Evolutionary conservation across 1,139 yeast genomes (phyloP), one percentile per base, ranked within the genome.

Genomic region (Suhomyces panamericanus): DNA sequence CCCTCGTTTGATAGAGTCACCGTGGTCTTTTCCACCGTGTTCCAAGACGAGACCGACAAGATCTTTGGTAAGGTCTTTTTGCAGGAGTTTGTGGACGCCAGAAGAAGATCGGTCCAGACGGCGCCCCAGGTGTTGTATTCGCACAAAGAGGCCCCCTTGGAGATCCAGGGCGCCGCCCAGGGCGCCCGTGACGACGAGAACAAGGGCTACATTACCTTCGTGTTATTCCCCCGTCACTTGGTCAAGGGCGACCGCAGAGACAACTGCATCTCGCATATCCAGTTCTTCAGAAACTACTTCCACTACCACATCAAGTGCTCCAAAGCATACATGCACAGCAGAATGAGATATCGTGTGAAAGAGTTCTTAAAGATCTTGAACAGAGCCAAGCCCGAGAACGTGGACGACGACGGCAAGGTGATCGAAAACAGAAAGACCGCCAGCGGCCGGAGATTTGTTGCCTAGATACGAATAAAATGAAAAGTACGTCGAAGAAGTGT

Each of bases 291-390:
- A 69, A 95, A 90, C 64, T 93, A 91, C 69, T 91, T 93, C 85
- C 99, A 93, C 67, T 93, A 91, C 70, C 99, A 93, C 65, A 93
- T 93, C 73, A 93, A 93, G 70, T 91, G 97, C 66, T 90, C 96
- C 50, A 93, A 93, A 76, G 98, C 99, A 33, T 95, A 88, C 72
- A 85, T 93, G 87, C 99, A 93, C 69, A 89, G 96, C 47, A 83
- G 99, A 76, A 93, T 93, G 99, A 83, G 99, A 69, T 88, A 77
- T 69, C 81, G 99, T 58, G 98, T 93, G 34, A 83, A 86, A 56
- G 95, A 95, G 60, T 93, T 91, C 73, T 80, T 91, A 63, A 93
- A 93, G 77, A 93, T 95, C 38, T 81, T 93, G 70, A 93, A 95
- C 74, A 81, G 99, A 62, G 99, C 99, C 35, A 90, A 91, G 69